Evolutionary conservation across 2,329 filamentous ascomycete species (phyloP).

Genomic region (Juglanconis sp.): DNA sequence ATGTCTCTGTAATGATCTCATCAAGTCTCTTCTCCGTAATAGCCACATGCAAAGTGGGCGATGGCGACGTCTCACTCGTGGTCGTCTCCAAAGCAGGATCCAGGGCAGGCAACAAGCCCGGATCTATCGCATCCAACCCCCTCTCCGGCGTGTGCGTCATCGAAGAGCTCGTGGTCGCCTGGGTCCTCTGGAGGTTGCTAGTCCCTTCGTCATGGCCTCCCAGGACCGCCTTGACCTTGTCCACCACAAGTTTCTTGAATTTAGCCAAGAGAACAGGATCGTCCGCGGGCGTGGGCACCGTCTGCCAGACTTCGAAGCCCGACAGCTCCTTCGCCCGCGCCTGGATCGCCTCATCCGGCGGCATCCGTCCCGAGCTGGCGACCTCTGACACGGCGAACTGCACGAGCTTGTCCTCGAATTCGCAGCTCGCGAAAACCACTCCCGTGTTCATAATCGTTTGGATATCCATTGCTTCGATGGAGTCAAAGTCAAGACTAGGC

Average conservation of each 20-base stretch:
- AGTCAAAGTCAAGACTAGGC: neutral
- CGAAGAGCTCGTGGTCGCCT: neutral
- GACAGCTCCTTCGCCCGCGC: conserved; percentile 48
- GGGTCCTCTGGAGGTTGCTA: neutral
- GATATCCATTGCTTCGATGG: neutral
- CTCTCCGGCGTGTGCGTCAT: conserved; percentile 2
- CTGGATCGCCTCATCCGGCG: conserved; percentile 45
- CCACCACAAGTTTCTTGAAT: conserved; percentile 47
- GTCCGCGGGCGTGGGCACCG: conserved; percentile 50
- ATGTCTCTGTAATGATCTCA: conserved; percentile 8
- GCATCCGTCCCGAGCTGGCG: conserved; percentile 37
- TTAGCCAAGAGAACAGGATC: conserved; percentile 49
- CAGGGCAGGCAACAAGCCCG: conserved; percentile 9
- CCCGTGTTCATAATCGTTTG: conserved; percentile 28
- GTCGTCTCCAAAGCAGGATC: neutral
- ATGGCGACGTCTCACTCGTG: conserved; percentile 3
- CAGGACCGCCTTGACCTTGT: conserved; percentile 23
- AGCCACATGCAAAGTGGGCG: conserved; percentile 12
- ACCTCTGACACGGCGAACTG: conserved; percentile 44
- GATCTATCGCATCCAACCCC: conserved; percentile 17
- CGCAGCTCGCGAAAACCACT: conserved; percentile 54
- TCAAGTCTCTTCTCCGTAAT: conserved; percentile 15
- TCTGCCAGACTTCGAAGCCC: conserved; percentile 24
- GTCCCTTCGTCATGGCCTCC: neutral
- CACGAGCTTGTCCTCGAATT: conserved; percentile 53